These are phyloP conservation scores for Eucalyptus viminalis DNA, from an alignment of 345 rosid species.

Conservation along the genomic window DNA sequence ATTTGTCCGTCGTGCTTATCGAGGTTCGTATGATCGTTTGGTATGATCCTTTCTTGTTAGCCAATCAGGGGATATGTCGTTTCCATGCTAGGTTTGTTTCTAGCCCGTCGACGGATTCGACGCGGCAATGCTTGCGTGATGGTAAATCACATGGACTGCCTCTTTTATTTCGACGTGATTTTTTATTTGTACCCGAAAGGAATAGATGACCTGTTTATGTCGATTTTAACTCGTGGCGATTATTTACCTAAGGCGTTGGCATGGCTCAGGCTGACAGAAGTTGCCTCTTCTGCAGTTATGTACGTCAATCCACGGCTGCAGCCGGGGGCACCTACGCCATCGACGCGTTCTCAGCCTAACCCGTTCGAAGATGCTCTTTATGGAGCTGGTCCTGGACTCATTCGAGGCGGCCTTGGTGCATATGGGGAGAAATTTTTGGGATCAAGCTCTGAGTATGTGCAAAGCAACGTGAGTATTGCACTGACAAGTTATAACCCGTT, in stretches of 20 bases:
- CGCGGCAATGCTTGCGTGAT: background rate
- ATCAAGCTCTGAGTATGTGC: constrained; percentile 92
- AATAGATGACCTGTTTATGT: background rate
- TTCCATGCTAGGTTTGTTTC: background rate
- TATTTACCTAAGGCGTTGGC: background rate
- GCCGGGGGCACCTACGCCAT: constrained; percentile 56
- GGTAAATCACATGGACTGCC: background rate
- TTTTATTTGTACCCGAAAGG: background rate
- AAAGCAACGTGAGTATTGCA: constrained; percentile 76
- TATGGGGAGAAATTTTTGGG: constrained; percentile 89
- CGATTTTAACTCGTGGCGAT: background rate
- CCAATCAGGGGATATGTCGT: background rate
- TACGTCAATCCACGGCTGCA: constrained; percentile 57
- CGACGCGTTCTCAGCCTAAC: constrained; percentile 47
- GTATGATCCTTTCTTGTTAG: background rate
- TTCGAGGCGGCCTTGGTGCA: constrained; percentile 78
- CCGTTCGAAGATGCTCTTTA: constrained; percentile 87
- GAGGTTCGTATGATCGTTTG: background rate
- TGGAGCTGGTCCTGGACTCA: constrained; percentile 91
- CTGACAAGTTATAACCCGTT: background rate
- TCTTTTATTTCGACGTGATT: background rate
- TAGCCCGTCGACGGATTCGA: background rate
- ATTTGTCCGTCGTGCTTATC: background rate
- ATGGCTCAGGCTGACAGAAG: background rate
- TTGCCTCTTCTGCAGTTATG: constrained; percentile 35